phyloP scores from a whole-genome alignment of 169 alveolate genomes.

The Plasmodium fragile region DNA sequence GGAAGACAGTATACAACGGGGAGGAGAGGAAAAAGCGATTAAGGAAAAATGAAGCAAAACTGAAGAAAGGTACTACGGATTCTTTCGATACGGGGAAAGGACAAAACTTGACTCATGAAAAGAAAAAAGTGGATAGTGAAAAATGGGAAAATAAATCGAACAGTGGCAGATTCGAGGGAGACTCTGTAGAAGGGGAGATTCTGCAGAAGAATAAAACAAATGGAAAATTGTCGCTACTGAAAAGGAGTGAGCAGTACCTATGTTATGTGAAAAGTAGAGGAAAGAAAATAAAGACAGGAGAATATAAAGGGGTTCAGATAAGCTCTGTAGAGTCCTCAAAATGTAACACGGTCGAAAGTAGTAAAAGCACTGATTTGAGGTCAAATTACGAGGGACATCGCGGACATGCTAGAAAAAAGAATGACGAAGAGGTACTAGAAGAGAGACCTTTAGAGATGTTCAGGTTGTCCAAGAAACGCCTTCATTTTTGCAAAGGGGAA shows the following conservation, averaged over 20 bases:
- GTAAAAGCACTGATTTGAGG: background rate
- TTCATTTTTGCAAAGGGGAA: background rate
- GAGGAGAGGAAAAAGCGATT: slow-evolving; percentile 1
- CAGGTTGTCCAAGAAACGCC: background rate
- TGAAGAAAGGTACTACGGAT: background rate
- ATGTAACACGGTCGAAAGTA: background rate
- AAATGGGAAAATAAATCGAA: slow-evolving; percentile 13
- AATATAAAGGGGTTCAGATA: background rate
- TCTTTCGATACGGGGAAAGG: background rate
- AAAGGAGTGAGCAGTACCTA: background rate
- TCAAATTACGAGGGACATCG: background rate
- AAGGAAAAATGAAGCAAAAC: background rate
- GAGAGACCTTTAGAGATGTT: background rate
- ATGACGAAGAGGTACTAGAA: background rate
- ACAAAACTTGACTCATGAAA: background rate
- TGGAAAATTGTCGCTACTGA: background rate
- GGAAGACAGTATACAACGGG: background rate
- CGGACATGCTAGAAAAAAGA: background rate
- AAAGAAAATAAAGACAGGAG: background rate
- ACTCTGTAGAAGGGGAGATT: background rate
- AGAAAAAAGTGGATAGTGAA: background rate
- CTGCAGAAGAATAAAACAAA: background rate
- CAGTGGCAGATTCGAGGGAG: background rate
- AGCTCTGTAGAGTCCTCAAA: background rate
- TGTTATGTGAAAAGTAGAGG: background rate